Base-by-base conservation (phyloP, 2,329 filamentous ascomycete genomes). In the Tolypocladium capitatum region DNA sequence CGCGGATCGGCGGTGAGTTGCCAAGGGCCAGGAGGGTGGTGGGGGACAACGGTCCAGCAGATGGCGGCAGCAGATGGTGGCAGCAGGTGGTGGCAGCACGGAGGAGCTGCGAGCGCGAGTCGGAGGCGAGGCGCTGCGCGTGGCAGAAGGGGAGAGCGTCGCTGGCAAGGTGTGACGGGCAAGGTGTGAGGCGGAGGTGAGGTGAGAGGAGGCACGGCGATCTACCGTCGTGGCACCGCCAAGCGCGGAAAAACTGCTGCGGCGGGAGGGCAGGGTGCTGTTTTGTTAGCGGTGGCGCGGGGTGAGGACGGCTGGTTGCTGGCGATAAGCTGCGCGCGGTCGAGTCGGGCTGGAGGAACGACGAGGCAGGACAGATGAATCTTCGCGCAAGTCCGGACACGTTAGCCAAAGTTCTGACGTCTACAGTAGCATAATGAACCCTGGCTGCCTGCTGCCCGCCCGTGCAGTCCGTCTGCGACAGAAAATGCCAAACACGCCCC, bases 1-100 rank as follows among this genome's bases (percentile, higher is more conserved):
- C 32, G 36, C 30, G 31, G 47, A 43, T 42, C 43, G 31, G 43
- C 43, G 47, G 47, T 46, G 47, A 35, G 47, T 36, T 28, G 47
- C 28, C 10, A 7, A 14, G 27, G 34, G 43, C 6, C 18, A 20
- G 43, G 10, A 32, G 42, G 14, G 46, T n/a, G 46, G 38, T n/a
- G 46, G 30, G 27, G 43, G 43, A 45, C 31, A 24, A 20, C 43
- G 32, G 40, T 30, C 45, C 45, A 46, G 45, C 30, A 31, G 24
- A n/a, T n/a, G n/a, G n/a, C n/a, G n/a, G n/a, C n/a, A n/a, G n/a
- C n/a, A n/a, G 24, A 30, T 40, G 14, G 28, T 28, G 45, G 38
- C 32, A 11, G 9, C 18, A 47, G 24, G 28, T 40, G 14, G 28
- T 28, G 45, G 38, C 32, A 11, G 9, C 18, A 47, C 20, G 38